Percentiles rank a stretch among this genome's conserved stretches.
Conservation (phyloP, 805 yeast species). For the Saturnispora dispora region DNA sequence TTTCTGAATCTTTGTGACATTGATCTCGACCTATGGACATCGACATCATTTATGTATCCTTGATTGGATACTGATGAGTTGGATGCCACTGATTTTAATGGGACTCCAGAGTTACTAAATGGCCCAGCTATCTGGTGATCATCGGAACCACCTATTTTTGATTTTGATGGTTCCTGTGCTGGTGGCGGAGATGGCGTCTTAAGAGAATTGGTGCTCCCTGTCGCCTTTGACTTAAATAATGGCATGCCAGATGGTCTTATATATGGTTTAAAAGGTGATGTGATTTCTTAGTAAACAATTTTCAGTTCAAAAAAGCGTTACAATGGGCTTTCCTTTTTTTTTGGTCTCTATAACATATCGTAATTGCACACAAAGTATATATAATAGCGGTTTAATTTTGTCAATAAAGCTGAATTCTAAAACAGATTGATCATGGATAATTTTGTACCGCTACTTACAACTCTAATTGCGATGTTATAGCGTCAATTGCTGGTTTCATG, state of each 20-base stretch:
- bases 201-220: neutral
- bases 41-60: neutral
- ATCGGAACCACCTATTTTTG: neutral
- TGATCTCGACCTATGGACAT: constrained; percentile 21
- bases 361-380: too few relatives aligned
- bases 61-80: neutral
- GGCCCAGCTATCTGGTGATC: neutral
- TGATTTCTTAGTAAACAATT: neutral
- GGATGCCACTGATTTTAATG: neutral
- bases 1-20: constrained; percentile 26
- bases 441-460: too few relatives aligned
- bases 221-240: constrained; percentile 3
- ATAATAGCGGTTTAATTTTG: neutral
- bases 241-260: constrained; percentile 1
- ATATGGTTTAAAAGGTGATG: neutral
- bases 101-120: neutral
- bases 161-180: neutral
- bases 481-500: too few relatives aligned
- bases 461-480: too few relatives aligned
- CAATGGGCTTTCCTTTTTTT: neutral
- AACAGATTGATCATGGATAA: too few relatives aligned
- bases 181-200: neutral
- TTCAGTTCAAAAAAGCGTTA: neutral
- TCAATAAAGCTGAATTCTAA: neutral
- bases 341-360: neutral